A percentile compares a stretch with the other conserved stretches of the same genome.
Evolutionary conservation across 108 stramenopile species (phyloP).

Genomic region (Nannochloropsis gaditana): DNA sequence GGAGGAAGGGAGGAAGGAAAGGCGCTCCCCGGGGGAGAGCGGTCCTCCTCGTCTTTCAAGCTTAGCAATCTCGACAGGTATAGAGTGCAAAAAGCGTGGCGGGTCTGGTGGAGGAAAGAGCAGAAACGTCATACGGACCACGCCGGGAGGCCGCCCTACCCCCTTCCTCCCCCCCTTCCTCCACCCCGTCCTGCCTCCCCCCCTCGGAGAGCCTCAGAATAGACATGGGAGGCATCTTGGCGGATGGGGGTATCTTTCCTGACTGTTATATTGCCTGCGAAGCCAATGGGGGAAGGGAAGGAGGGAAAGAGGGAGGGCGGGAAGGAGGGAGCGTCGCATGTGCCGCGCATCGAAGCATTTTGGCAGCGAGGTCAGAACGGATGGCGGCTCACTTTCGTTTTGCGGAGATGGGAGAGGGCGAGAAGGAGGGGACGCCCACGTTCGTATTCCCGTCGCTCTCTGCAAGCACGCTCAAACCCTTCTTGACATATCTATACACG

Average conservation of each 20-base stretch:
- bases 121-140: background rate
- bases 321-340: background rate
- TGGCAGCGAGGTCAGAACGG: background rate
- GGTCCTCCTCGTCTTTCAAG: too few relatives aligned
- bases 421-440: background rate
- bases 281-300: background rate
- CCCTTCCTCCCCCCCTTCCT: background rate
- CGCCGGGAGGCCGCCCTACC: background rate
- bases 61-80: background rate
- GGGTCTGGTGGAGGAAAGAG: background rate
- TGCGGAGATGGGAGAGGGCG: background rate
- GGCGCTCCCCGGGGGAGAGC: too few relatives aligned
- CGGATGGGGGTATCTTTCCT: background rate
- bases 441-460: background rate
- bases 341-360: background rate
- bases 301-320: background rate
- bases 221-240: background rate
- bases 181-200: background rate
- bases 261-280: background rate
- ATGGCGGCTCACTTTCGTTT: background rate
- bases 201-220: background rate
- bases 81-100: background rate
- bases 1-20: background rate
- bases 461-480: background rate
- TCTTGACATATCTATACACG: constrained; percentile 2